phyloP scores from a whole-genome alignment of 306 rosid genomes.

The Lablab purpureus region DNA sequence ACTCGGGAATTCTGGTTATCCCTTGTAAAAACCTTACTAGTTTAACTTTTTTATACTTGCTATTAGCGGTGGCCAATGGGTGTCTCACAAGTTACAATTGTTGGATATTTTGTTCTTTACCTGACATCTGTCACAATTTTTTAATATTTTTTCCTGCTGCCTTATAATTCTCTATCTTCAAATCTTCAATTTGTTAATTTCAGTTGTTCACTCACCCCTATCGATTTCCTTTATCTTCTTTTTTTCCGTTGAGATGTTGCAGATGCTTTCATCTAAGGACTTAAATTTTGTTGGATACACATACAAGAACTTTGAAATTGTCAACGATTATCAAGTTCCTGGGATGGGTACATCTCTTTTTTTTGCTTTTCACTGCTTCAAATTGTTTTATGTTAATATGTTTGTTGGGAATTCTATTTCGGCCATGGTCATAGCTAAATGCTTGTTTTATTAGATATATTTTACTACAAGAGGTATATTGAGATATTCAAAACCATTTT shows the following conservation, averaged over 20 bases:
- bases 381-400: constrained; percentile 12
- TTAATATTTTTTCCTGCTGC: neutral
- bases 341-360: constrained; percentile 76
- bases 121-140: constrained; percentile 1
- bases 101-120: constrained; percentile 34
- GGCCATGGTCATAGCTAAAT: constrained; percentile 12
- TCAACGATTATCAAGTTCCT: constrained; percentile 96
- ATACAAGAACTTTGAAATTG: constrained; percentile 94
- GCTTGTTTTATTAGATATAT: constrained; percentile 1
- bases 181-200: constrained; percentile 19
- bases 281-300: constrained; percentile 97
- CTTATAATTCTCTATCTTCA: constrained; percentile 25
- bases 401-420: constrained; percentile 16
- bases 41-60: constrained; percentile 38
- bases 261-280: constrained; percentile 99
- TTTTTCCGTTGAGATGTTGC: constrained; percentile 48
- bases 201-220: constrained; percentile 10
- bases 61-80: constrained; percentile 13
- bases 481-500: neutral
- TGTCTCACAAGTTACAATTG: constrained; percentile 23
- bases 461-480: constrained; percentile 1
- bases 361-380: constrained; percentile 29
- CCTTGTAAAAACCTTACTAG: neutral
- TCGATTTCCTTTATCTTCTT: neutral
- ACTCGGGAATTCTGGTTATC: neutral